A percentile compares a stretch with the other conserved stretches of the same genome.
Evolutionary conservation across 1,139 yeast genomes (phyloP).

Genomic region (Saccharomyces pastorianus): DNA sequence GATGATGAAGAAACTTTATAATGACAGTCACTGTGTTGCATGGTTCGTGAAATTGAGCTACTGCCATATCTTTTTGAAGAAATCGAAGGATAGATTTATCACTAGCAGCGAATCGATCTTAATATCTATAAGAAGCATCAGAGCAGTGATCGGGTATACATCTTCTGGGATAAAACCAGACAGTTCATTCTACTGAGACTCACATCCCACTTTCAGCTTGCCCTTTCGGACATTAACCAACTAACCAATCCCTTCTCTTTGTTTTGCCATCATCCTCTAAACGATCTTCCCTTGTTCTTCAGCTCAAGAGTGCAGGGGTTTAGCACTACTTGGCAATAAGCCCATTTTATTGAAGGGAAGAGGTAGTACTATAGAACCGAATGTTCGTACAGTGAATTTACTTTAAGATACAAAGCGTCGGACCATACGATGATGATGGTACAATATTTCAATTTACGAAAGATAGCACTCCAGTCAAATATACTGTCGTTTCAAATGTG

Average conservation of each 20-base stretch:
- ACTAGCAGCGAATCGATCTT: background rate
- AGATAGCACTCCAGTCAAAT: background rate
- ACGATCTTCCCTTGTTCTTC: background rate
- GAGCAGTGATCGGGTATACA: background rate
- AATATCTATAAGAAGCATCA: background rate
- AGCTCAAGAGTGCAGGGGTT: background rate
- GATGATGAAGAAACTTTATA: background rate
- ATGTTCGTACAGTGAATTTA: background rate
- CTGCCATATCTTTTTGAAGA: background rate
- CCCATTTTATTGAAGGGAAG: background rate
- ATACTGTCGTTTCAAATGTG: background rate
- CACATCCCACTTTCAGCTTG: background rate
- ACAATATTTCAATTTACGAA: background rate
- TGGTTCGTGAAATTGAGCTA: background rate
- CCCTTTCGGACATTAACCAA: background rate
- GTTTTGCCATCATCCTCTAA: background rate
- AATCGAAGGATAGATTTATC: background rate
- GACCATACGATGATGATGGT: too few relatives aligned
- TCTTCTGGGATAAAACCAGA: background rate
- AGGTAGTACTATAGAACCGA: background rate
- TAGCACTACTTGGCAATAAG: background rate
- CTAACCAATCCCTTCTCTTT: background rate
- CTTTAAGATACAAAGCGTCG: background rate
- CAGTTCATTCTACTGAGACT: too few relatives aligned
- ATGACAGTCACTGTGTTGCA: background rate